Percentiles rank a stretch among this genome's conserved stretches.
Conservation (phyloP, 2,329 filamentous ascomycete species). For the Cladobotryum protrusum region DNA sequence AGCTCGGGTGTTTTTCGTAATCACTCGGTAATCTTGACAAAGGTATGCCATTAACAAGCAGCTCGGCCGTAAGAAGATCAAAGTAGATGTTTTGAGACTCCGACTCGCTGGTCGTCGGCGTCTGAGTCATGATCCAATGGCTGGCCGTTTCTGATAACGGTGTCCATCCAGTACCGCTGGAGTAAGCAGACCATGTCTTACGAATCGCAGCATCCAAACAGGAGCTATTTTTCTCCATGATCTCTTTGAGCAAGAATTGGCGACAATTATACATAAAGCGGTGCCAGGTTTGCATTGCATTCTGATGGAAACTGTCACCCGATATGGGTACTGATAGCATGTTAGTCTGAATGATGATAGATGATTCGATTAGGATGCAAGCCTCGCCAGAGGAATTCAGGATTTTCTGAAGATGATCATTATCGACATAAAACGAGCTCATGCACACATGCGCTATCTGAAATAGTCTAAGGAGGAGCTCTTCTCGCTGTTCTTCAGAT, state of each 20-base stretch:
- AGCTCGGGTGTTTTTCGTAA: constrained; percentile 37
- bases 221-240: neutral
- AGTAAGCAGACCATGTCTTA: neutral
- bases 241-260: neutral
- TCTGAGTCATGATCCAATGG: neutral
- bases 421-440: constrained; percentile 5
- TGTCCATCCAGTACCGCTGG: neutral
- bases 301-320: neutral
- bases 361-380: neutral
- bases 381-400: neutral
- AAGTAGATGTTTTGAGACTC: constrained; percentile 30
- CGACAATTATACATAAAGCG: neutral
- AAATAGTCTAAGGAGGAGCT: neutral
- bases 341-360: neutral
- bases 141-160: neutral
- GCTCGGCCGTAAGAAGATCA: constrained; percentile 44
- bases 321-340: neutral
- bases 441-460: constrained; percentile 9
- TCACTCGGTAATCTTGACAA: constrained; percentile 39
- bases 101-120: too few relatives aligned
- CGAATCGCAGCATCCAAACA: too few relatives aligned
- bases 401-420: neutral
- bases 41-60: constrained; percentile 47
- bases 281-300: neutral
- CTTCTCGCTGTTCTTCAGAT: neutral